Base-by-base conservation (phyloP, 2,329 filamentous ascomycete genomes). In the Alternaria sp. region DNA sequence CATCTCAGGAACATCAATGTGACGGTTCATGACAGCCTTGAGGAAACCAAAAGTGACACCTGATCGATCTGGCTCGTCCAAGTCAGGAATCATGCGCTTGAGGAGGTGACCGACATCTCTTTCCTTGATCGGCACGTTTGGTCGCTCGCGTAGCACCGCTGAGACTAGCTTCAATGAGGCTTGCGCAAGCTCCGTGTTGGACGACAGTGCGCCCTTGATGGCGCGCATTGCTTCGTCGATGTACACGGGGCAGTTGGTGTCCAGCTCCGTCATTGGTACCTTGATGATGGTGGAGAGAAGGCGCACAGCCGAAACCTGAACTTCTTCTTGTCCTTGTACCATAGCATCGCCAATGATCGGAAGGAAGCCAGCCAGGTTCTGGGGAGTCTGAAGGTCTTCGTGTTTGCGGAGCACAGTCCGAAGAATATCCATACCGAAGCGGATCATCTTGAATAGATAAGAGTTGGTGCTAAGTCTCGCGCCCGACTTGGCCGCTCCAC, bases 1-100 rank as follows among this genome's bases (percentile, higher is more conserved):
- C 28, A 99, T 90, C 45, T 91, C 87, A 0, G 94, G 90, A 8
- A 96, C 93, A 73, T 97, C 87, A 46, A 98, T 86, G 76, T 91
- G 95, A 17, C 94, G 89, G 57, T 92, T 91, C 75, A 99, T 87
- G 25, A 98, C 89, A 1, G 93, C 91, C 45, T 94, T 91, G 62
- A 99, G 82, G 80, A 99, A 98, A 74, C 93, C 97, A 83, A 99
- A 99, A 0, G 93, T 96, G 45, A 97, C 89, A 70, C 97, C 94
- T 67, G 97, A 93, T 64, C 94, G 90, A 68, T 97, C 90, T 5
- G 95, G 93, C 76, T 98, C 93, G 28, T 96, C 97, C 51, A 99
- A 86, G 74, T 98, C 95, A 26, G 93, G 90, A 71, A 93, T 91
- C 55, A 98, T 84, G 62, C 92, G 91, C 65, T 89, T 88, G 5